phyloP scores from a whole-genome alignment of 331 rosid genomes.

The Acacia concinna region DNA sequence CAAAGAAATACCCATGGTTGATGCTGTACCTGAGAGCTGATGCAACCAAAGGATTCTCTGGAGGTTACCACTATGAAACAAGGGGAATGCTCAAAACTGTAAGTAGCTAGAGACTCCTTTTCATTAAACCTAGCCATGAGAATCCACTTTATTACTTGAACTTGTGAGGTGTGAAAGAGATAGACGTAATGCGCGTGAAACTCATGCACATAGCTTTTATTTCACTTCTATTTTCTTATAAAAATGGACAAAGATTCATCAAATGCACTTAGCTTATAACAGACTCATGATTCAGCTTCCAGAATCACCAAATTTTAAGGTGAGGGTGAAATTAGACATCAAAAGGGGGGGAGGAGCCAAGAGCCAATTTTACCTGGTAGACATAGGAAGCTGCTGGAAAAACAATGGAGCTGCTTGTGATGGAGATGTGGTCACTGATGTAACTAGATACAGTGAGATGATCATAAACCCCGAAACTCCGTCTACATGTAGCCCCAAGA shows the following conservation, averaged over 20 bases:
- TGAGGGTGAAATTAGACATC: background rate
- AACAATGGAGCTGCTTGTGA: background rate
- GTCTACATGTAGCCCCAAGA: background rate
- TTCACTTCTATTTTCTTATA: background rate
- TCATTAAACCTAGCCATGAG: background rate
- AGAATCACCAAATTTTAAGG: background rate
- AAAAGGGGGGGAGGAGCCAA: background rate
- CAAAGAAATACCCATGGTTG: background rate
- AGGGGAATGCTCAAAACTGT: background rate
- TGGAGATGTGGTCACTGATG: background rate
- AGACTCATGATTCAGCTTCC: background rate
- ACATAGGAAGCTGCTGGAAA: slow-evolving; percentile 5
- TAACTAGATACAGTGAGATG: slow-evolving; percentile 1
- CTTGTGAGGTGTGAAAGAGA: too few relatives aligned
- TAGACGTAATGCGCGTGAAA: too few relatives aligned
- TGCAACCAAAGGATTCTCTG: slow-evolving; percentile 1
- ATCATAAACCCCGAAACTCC: background rate
- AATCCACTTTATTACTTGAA: too few relatives aligned
- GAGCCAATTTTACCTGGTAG: background rate
- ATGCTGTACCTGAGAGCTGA: background rate
- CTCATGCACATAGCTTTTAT: background rate
- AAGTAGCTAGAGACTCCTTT: background rate
- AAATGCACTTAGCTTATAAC: background rate
- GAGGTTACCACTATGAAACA: background rate
- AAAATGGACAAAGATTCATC: background rate